Evolutionary conservation across 75 land plant species (phyloP).

Genomic region (Pseudotsuga menziesii): DNA sequence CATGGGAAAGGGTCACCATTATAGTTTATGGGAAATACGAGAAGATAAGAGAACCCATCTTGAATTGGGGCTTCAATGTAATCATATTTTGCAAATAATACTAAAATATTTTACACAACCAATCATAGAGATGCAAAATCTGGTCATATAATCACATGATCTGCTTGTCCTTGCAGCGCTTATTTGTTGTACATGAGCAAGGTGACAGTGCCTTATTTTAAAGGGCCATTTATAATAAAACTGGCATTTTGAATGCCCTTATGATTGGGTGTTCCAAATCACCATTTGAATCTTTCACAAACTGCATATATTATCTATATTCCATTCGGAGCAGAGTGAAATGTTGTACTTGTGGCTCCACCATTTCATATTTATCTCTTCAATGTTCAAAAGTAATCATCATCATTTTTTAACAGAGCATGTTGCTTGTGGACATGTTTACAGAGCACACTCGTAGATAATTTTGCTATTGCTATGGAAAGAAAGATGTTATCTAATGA

Average conservation of each 20-base stretch:
- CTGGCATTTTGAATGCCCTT: not conserved
- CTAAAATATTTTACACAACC: not conserved
- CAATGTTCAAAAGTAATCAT: not conserved
- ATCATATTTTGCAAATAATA: not conserved
- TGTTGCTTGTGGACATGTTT: not conserved
- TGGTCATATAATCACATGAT: not conserved
- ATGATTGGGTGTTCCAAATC: not conserved
- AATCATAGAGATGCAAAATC: constrained; percentile 5
- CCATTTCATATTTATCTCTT: not conserved
- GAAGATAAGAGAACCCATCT: not conserved
- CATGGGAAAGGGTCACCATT: not conserved
- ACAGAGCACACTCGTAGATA: not conserved
- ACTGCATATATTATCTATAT: not conserved
- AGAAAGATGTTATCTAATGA: not conserved
- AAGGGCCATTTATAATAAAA: not conserved
- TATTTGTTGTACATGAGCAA: constrained; percentile 1
- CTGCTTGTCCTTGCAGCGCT: constrained; percentile 1
- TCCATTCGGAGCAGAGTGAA: not conserved
- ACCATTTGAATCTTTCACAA: not conserved
- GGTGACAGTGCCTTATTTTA: not conserved
- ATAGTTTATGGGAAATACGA: not conserved
- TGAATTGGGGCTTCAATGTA: not conserved
- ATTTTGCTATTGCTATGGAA: not conserved
- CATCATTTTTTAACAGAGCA: not conserved
- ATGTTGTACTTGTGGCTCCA: not conserved